These are phyloP conservation scores for Cymbidium sinense DNA, from an alignment of 106 monocot species.

Conservation along the genomic window DNA sequence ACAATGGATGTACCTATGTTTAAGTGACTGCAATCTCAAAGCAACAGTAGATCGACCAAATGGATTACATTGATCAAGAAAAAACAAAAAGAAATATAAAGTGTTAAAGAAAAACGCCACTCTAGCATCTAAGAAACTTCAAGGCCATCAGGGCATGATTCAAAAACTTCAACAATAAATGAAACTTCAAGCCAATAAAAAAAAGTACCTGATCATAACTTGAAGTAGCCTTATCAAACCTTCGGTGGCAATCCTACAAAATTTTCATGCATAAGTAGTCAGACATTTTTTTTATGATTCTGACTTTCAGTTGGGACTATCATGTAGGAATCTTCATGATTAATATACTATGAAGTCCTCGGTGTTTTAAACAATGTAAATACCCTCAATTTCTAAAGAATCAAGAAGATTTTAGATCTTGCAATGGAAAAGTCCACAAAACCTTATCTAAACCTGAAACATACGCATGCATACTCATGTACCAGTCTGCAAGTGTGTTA, in stretches of 20 bases:
- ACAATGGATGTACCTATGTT: not conserved
- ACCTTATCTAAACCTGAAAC: not conserved
- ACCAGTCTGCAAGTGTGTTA: not conserved
- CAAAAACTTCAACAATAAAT: not conserved
- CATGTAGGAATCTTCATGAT: not conserved
- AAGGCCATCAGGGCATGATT: not conserved
- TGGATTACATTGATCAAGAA: not conserved
- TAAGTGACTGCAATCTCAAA: not conserved
- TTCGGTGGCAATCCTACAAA: slow-evolving; percentile 58
- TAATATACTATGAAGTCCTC: not conserved
- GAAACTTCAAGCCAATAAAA: not conserved
- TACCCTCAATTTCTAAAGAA: not conserved
- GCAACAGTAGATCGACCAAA: not conserved
- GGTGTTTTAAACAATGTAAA: not conserved
- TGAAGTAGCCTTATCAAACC: slow-evolving; percentile 72
- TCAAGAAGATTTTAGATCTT: not conserved
- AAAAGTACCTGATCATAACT: slow-evolving; percentile 70
- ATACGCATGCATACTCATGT: not conserved
- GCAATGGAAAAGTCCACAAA: not conserved
- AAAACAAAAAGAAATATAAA: not conserved
- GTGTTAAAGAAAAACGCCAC: not conserved
- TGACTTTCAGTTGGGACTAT: not conserved
- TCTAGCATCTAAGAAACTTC: not conserved
- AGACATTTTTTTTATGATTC: not conserved
- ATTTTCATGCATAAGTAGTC: not conserved